These are phyloP conservation scores for Raffaelea deltoideospora DNA, from an alignment of 2,329 filamentous ascomycete species.

Conservation along the genomic window DNA sequence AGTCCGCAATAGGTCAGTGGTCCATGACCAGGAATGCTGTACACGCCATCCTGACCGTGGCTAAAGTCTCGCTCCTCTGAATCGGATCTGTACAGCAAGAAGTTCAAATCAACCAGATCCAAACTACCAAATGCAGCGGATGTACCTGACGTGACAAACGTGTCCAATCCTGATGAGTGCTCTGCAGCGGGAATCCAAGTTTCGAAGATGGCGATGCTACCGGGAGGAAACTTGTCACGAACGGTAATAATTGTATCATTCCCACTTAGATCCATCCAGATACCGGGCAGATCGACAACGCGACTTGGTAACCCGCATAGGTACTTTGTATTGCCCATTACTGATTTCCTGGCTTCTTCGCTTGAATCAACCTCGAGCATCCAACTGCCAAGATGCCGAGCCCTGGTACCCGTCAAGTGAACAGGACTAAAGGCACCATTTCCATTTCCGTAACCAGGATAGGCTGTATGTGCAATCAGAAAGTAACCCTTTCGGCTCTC, in stretches of 20 bases:
- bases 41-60: constrained; percentile 69
- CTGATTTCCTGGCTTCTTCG: constrained; percentile 49
- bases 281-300: constrained; percentile 57
- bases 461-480: constrained; percentile 89
- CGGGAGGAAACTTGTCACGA: constrained; percentile 73
- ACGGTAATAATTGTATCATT: constrained; percentile 68
- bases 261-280: constrained; percentile 55
- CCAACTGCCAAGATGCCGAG: constrained; percentile 79
- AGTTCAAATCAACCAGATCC: constrained; percentile 74
- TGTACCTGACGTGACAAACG: constrained; percentile 70
- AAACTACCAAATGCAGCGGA: constrained; percentile 63
- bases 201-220: constrained; percentile 88
- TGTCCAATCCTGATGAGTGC: constrained; percentile 69
- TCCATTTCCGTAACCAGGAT: constrained; percentile 74
- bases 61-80: constrained; percentile 73
- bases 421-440: constrained; percentile 71
- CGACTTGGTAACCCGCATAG: constrained; percentile 75
- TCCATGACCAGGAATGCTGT: constrained; percentile 71
- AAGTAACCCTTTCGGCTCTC: constrained; percentile 88
- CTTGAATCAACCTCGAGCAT: constrained; percentile 76
- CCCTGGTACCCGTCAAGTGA: constrained; percentile 68
- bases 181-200: constrained; percentile 88
- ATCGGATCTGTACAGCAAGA: constrained; percentile 80
- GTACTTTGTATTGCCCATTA: constrained; percentile 51
- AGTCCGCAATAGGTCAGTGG: constrained; percentile 85